Percentiles rank a stretch among this genome's conserved stretches.
phyloP scores from a whole-genome alignment of 2,329 filamentous ascomycete genomes.

The Botrytis hyacinthi region DNA sequence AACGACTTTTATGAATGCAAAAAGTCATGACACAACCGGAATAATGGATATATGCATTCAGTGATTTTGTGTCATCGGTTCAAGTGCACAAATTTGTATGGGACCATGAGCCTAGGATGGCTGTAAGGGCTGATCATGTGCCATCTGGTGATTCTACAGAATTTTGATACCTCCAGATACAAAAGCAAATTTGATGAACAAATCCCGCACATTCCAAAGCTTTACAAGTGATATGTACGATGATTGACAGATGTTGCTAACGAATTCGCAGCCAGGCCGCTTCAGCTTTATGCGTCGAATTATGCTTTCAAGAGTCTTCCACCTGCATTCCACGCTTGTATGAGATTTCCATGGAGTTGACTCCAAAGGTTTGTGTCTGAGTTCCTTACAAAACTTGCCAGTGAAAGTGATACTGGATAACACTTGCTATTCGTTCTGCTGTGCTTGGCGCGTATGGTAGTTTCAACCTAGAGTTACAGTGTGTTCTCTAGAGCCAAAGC shows the following conservation, averaged over 20 bases:
- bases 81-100: conserved; percentile 9
- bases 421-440: neutral
- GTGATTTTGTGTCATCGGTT: conserved; percentile 13
- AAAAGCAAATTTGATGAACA: conserved; percentile 14
- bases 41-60: conserved; percentile 19
- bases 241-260: neutral
- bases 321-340: neutral
- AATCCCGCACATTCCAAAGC: neutral
- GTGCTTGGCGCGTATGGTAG: neutral
- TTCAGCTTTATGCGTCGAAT: neutral
- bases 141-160: conserved; percentile 1
- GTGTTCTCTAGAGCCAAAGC: neutral
- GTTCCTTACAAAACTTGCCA: neutral
- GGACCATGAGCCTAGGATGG: conserved; percentile 7
- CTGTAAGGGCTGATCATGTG: conserved; percentile 3
- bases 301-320: too few species aligned
- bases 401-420: neutral
- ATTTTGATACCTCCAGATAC: conserved; percentile 16
- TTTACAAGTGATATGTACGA: neutral
- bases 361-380: neutral
- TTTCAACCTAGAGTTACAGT: neutral
- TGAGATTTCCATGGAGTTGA: neutral
- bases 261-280: neutral
- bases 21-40: conserved; percentile 20
- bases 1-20: conserved; percentile 24